A percentile compares a stretch with the other conserved stretches of the same genome.
Conservation (phyloP, 257 asterid genomes). For the Mentha longifolia region DNA sequence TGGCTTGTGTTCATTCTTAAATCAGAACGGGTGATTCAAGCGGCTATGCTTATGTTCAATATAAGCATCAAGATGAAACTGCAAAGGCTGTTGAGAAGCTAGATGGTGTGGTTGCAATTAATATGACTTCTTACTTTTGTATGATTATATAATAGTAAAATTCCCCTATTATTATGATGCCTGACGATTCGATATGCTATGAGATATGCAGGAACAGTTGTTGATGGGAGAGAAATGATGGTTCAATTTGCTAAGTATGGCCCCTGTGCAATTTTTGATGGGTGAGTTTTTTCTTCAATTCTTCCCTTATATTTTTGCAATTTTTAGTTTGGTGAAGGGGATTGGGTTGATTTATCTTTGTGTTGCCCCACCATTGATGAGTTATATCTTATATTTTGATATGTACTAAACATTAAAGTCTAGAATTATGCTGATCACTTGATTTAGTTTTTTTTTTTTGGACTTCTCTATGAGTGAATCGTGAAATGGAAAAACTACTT, state of each 20-base stretch:
- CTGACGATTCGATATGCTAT: constrained; percentile 45
- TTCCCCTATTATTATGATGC: not conserved
- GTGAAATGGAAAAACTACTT: too few relatives aligned
- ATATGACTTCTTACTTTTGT: not conserved
- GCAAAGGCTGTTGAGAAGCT: constrained; percentile 91
- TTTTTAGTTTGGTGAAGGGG: not conserved
- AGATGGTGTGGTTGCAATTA: constrained; percentile 65
- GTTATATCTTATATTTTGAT: not conserved
- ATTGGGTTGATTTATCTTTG: not conserved
- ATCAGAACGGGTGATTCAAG: constrained; percentile 93
- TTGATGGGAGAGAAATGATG: constrained; percentile 97
- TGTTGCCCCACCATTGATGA: not conserved
- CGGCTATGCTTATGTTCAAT: constrained; percentile 69
- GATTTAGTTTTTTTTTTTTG: not conserved
- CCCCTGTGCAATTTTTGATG: constrained; percentile 96
- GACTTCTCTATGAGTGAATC: not conserved
- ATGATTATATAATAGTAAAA: not conserved
- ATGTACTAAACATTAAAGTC: not conserved
- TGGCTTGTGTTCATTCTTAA: not conserved
- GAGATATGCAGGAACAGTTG: constrained; percentile 69
- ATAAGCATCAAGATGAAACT: constrained; percentile 95
- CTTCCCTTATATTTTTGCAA: not conserved
- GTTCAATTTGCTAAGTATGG: constrained; percentile 97
- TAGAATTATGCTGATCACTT: not conserved
- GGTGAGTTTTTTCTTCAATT: constrained; percentile 49